These are phyloP conservation scores for Ophiorrhiza pumila DNA, from an alignment of 257 asterid species.

Conservation along the genomic window DNA sequence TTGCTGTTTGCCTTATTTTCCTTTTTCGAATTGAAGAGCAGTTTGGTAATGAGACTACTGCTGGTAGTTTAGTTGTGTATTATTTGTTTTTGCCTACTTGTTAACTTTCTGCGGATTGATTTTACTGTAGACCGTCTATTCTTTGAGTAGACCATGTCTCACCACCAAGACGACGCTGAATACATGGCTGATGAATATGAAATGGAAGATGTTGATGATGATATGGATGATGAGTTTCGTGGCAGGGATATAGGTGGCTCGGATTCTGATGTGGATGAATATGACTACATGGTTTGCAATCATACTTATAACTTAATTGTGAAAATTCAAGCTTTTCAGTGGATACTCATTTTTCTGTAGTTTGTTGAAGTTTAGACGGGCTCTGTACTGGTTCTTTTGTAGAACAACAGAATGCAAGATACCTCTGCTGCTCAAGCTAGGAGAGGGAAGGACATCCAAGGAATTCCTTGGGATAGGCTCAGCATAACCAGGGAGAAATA, in stretches of 20 bases:
- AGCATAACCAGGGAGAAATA: conserved; percentile 77
- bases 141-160: conserved; percentile 53
- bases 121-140: conserved; percentile 23
- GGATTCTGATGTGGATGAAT: conserved; percentile 81
- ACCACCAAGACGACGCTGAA: conserved; percentile 56
- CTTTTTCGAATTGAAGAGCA: not conserved
- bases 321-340: conserved; percentile 1
- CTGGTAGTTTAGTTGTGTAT: not conserved
- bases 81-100: not conserved
- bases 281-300: conserved; percentile 61
- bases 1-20: not conserved
- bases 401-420: conserved; percentile 67
- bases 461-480: conserved; percentile 94
- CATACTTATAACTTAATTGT: not conserved
- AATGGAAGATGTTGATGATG: conserved; percentile 74
- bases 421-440: conserved; percentile 92
- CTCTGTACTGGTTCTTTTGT: conserved; percentile 13
- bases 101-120: not conserved
- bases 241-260: conserved; percentile 57
- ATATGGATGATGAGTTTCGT: conserved; percentile 58
- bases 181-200: conserved; percentile 82
- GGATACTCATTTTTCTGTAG: not conserved
- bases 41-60: not conserved
- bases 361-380: not conserved
- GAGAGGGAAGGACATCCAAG: conserved; percentile 87